Base-by-base conservation (phyloP, 768 basidiomycete genomes). In the Serendipita sp. region DNA sequence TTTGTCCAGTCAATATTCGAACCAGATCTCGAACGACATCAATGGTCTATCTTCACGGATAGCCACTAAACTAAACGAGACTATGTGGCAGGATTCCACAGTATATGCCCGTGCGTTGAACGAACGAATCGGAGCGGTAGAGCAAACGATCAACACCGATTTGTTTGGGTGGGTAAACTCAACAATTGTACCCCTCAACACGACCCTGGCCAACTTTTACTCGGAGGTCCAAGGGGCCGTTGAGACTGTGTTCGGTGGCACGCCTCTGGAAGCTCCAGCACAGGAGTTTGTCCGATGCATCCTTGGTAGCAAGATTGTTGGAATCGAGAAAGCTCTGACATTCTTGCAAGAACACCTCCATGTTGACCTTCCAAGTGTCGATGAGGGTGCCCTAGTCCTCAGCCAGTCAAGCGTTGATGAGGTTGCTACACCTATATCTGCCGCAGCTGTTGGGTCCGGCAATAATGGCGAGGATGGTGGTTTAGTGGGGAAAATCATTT, bases 161-260 rank as follows among this genome's bases (percentile, higher is more conserved):
- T 74, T 98, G 50, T 95, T 98, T 65, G 92, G 93, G 9, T 98
- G 94, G 94, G 85, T 98, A 56, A 92, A 97, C 68, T 80, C 77
- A 17, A 95, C 95, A 5, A 95, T 92, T 1, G 83, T 82, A 2
- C 83, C 85, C 3, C 79, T 99, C 61, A 99, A 99, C 72, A 75
- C 77, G 67, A 96, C 95, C 2, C 75, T 99, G 68, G 85, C 81
- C 70, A 78, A 77, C 50, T 95, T 99, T 72, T 98, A 98, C 74
- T 76, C 76, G 62, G 92, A 91, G 58, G 74, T 99, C 33, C 88
- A 95, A 72, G 76, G 79, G 45, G 78, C 81, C 3, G 90, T 98
- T n/a, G 74, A 77, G 62, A 77, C 78, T 0, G 80, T 92, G 7
- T 94, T 98, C 72, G 86, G 88, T 51, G 83, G 83, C 5, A 94